These are phyloP conservation scores for Heterobasidion occidentale DNA, from an alignment of 1,284 basidiomycete genomes.

Conservation along the genomic window DNA sequence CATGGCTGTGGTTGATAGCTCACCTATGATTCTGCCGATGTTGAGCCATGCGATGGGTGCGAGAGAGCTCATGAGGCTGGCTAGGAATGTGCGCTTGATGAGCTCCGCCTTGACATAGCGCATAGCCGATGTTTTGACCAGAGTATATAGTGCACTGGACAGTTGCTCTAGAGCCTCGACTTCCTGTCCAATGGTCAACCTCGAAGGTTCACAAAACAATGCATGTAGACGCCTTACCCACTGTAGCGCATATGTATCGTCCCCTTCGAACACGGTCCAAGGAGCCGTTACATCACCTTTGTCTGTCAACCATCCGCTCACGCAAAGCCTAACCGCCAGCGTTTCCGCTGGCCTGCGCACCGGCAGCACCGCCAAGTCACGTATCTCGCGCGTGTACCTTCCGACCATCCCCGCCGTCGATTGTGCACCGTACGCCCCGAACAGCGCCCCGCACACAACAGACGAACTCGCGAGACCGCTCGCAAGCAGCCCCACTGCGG, in stretches of 20 bases:
- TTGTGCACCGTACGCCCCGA: conserved; percentile 49
- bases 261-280: conserved; percentile 43
- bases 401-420: conserved; percentile 40
- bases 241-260: conserved; percentile 50
- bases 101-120: conserved; percentile 41
- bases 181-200: conserved; percentile 29
- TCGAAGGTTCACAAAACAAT: not conserved
- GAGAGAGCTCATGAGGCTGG: conserved; percentile 39
- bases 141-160: conserved; percentile 36
- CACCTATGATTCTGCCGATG: conserved; percentile 47
- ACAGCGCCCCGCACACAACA: conserved; percentile 48
- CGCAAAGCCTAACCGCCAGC: conserved; percentile 44
- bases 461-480: conserved; percentile 48
- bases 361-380: conserved; percentile 45
- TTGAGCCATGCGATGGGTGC: conserved; percentile 45
- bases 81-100: conserved; percentile 43
- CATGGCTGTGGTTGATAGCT: conserved; percentile 7
- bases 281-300: conserved; percentile 41
- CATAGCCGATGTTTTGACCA: conserved; percentile 43
- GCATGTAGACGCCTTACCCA: conserved; percentile 32
- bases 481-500: conserved; percentile 42
- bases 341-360: conserved; percentile 35
- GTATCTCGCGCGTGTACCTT: conserved; percentile 43
- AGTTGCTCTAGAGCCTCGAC: conserved; percentile 44
- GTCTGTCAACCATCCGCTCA: conserved; percentile 46